These are phyloP conservation scores for Sporothrix globosa DNA, from an alignment of 2,329 filamentous ascomycete species.

Conservation along the genomic window DNA sequence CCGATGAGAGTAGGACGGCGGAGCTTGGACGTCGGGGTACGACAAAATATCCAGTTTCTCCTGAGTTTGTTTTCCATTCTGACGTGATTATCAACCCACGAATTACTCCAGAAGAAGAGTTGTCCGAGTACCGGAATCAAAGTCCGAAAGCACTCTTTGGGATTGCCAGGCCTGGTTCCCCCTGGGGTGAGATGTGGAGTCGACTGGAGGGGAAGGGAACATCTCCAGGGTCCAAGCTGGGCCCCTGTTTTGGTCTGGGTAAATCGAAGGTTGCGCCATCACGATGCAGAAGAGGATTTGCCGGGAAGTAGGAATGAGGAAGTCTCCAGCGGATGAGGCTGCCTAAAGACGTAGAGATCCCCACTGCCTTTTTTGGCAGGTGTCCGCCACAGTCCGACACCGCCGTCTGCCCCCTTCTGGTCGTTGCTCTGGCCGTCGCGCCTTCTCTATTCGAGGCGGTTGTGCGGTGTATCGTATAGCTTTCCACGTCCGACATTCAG, in stretches of 20 bases:
- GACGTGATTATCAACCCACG: conserved; percentile 12
- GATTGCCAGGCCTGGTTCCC: conserved; percentile 2
- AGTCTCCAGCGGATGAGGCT: background rate
- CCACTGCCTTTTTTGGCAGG: conserved; percentile 9
- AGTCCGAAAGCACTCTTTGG: conserved; percentile 12
- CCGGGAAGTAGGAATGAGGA: background rate
- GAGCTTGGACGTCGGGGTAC: too few relatives aligned
- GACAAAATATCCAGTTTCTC: too few relatives aligned
- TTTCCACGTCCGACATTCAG: too few relatives aligned
- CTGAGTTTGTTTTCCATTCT: background rate
- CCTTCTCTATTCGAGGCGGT: conserved; percentile 13
- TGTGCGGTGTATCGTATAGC: background rate
- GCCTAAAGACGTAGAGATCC: background rate
- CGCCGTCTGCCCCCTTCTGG: background rate
- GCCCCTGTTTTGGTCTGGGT: background rate
- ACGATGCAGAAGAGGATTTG: background rate
- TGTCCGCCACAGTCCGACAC: conserved; percentile 15
- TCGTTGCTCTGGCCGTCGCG: background rate
- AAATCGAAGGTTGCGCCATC: conserved; percentile 23
- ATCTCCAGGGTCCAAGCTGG: background rate
- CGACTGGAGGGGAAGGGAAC: conserved; percentile 1
- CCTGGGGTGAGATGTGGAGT: conserved; percentile 17
- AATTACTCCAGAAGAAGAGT: background rate
- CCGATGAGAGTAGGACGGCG: background rate
- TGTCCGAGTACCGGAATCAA: conserved; percentile 16